Conservation (phyloP, 768 basidiomycete genomes). For the Suillus ampliporus region DNA sequence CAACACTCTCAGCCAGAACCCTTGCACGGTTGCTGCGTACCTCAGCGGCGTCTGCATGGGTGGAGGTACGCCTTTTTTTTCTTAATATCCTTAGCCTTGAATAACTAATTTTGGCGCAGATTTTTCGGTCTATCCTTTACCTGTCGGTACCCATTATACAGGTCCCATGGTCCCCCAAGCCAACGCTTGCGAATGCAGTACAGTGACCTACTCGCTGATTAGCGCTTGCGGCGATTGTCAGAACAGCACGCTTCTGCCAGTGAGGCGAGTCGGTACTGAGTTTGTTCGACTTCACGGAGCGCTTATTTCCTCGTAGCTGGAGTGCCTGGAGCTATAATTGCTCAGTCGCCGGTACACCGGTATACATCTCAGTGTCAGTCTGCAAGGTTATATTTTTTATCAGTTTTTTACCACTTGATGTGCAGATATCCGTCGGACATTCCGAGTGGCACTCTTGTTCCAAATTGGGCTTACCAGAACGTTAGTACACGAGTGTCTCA, state of each 20-base stretch:
- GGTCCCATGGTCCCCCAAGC: too few species aligned
- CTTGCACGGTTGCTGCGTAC: too few species aligned
- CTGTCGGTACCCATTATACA: too few species aligned
- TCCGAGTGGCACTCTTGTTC: slow-evolving; percentile 47
- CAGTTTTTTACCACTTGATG: slow-evolving; percentile 8
- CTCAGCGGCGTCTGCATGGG: slow-evolving; percentile 48
- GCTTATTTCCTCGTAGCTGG: slow-evolving; percentile 45
- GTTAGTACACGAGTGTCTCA: slow-evolving; percentile 45
- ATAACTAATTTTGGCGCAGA: slow-evolving; percentile 34
- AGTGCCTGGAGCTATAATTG: slow-evolving; percentile 55
- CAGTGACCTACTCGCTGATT: too few species aligned
- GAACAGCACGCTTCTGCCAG: too few species aligned
- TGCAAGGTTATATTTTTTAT: not conserved
- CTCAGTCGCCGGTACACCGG: slow-evolving; percentile 22
- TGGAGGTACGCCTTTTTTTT: slow-evolving; percentile 40
- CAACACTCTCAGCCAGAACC: slow-evolving; percentile 39
- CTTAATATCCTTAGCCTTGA: slow-evolving; percentile 12
- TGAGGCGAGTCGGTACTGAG: too few species aligned
- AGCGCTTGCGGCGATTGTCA: too few species aligned
- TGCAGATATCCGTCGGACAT: slow-evolving; percentile 44
- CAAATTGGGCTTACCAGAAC: slow-evolving; percentile 67
- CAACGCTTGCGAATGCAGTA: too few species aligned
- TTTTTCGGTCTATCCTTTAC: slow-evolving; percentile 33
- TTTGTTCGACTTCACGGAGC: too few species aligned
- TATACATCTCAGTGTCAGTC: slow-evolving; percentile 38